Conservation (phyloP, 2,329 filamentous ascomycete genomes). For the Grosmannia clavigera region DNA sequence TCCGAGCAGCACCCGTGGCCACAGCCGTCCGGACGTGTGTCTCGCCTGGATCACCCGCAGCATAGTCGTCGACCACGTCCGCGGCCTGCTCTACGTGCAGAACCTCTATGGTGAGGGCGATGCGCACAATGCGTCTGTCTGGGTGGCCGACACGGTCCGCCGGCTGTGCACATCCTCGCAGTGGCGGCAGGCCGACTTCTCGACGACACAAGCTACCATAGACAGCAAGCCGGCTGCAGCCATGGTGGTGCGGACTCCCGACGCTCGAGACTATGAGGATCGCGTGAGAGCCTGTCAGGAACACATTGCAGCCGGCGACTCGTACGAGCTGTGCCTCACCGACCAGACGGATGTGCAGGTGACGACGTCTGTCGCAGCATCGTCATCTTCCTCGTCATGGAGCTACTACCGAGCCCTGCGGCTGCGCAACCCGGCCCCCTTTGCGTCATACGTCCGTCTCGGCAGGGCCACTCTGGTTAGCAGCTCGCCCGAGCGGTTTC, state of each 20-base stretch:
- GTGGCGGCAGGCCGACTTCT: conserved; percentile 13
- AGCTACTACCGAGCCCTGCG: conserved; percentile 59
- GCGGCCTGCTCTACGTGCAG: conserved; percentile 53
- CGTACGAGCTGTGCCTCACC: conserved; percentile 78
- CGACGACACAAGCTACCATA: not conserved
- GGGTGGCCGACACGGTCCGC: conserved; percentile 30
- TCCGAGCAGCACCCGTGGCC: conserved; percentile 16
- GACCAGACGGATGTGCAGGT: conserved; percentile 53
- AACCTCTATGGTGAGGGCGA: conserved; percentile 31
- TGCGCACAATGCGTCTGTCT: conserved; percentile 11
- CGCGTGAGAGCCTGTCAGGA: conserved; percentile 60
- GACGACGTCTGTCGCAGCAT: conserved; percentile 20
- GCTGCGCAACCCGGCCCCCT: conserved; percentile 65
- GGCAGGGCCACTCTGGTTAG: conserved; percentile 60
- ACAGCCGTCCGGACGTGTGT: conserved; percentile 54
- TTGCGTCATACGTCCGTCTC: conserved; percentile 70
- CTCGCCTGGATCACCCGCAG: conserved; percentile 67
- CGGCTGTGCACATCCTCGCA: conserved; percentile 18
- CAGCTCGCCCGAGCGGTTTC: conserved; percentile 81
- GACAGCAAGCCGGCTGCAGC: not conserved
- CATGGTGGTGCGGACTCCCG: conserved; percentile 25
- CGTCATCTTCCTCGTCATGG: conserved; percentile 40
- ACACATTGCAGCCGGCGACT: conserved; percentile 62
- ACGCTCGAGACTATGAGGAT: conserved; percentile 43
- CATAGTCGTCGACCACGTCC: conserved; percentile 62